Evolutionary conservation across 495 filamentous ascomycete species (phyloP), one percentile per base, ranked within the genome.

Genomic region (Sabuloglossum arenarium): DNA sequence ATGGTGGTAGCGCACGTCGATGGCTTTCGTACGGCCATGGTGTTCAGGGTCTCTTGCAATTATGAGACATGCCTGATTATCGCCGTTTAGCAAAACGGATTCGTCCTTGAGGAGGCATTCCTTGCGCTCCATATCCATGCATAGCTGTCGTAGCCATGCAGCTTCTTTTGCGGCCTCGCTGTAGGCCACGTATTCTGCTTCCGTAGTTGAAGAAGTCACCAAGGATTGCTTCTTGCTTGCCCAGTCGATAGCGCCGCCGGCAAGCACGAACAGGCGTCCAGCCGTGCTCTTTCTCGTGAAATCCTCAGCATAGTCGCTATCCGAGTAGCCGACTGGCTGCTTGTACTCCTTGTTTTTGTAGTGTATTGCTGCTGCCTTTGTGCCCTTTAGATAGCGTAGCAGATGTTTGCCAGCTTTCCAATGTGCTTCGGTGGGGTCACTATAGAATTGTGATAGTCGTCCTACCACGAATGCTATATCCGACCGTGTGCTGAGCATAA

Each of bases 21-120:
- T 66, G 31, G 64, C 61, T 37, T 65, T 63, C 0, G 54, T 61
- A 1, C 51, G 34, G 6, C 54, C 53, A 42, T 64, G 63, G 23
- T 51, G 45, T 2, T 60, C 54, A 11, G 59, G 37, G 16, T 65
- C 63, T 10, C 56, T 31, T 1, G 55, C 37, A 10, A 65, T 27
- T 16, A 47, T 56, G 19, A 64, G 58, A 4, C 60, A 25, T 16
- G 56, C 46, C 24, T 57, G 52, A 32, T 62, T 64, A 25, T 62
- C 60, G 3, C 31, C 46, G 30, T 58, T 51, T 0, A 65, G 19
- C 0, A 39, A 21, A 30, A 53, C 28, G 6, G 51, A 11, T 1
- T 11, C 28, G 9, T 28, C 29, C 21, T 50, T 14, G n/a, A 43
- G 30, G 30, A 32, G 39, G 39, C 12, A 43, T 6, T 43, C n/a